Percentiles rank a stretch among this genome's conserved stretches.
Evolutionary conservation across 192 early-diverging fungal genomes (phyloP).

Genomic region (Rhizophagus clarus): DNA sequence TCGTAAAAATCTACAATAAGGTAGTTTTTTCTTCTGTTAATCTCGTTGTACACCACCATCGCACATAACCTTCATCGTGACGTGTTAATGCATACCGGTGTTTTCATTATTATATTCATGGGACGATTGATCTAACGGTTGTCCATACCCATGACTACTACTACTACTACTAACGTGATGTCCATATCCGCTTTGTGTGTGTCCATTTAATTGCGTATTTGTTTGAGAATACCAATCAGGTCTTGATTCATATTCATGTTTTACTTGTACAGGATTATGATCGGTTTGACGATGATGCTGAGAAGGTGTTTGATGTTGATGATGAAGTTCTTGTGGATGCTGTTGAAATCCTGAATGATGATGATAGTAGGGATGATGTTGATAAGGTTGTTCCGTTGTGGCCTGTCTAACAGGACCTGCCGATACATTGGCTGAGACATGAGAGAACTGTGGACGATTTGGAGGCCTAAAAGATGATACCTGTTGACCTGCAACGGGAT

Average conservation of each 20-base stretch:
- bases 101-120: neutral
- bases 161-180: neutral
- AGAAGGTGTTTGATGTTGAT: constrained; percentile 1
- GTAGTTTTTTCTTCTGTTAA: neutral
- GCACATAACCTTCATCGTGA: constrained; percentile 3
- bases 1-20: neutral
- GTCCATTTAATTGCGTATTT: neutral
- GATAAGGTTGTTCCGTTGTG: neutral
- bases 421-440: neutral
- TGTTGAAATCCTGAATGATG: neutral
- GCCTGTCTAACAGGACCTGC: neutral
- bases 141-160: neutral
- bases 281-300: constrained; percentile 8
- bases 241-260: neutral
- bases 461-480: neutral
- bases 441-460: neutral
- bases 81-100: constrained; percentile 7
- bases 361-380: neutral
- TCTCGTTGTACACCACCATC: constrained; percentile 9
- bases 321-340: neutral
- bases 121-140: neutral
- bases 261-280: constrained; percentile 6
- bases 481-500: constrained; percentile 12
- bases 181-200: neutral
- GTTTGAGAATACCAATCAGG: neutral